A percentile compares a stretch with the other conserved stretches of the same genome.
Evolutionary conservation across 345 rosid species (phyloP).

Genomic region (Camelina laxa): DNA sequence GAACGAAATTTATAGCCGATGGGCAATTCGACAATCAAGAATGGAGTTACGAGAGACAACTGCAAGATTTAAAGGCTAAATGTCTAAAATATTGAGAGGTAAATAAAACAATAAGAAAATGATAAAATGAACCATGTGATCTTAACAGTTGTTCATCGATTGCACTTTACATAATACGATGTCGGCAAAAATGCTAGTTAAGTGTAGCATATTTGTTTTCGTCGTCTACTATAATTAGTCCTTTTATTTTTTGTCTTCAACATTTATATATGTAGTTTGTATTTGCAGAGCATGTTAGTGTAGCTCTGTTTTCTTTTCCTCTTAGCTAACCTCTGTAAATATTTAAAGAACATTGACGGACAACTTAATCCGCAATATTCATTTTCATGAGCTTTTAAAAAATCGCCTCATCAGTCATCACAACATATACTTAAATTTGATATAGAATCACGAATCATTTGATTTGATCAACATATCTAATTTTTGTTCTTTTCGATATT

Average conservation of each 20-base stretch:
- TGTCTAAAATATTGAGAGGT: conserved; percentile 3
- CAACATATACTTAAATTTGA: too few species aligned
- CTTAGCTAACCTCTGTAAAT: too few species aligned
- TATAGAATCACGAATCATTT: not conserved
- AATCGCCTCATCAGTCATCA: too few species aligned
- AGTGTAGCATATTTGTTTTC: not conserved
- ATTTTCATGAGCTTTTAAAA: too few species aligned
- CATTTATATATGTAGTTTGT: too few species aligned
- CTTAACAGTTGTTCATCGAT: conserved; percentile 15
- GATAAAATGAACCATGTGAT: conserved; percentile 40
- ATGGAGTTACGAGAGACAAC: conserved; percentile 27
- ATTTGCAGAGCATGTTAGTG: too few species aligned
- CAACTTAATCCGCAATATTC: too few species aligned
- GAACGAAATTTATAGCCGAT: not conserved
- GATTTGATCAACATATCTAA: not conserved
- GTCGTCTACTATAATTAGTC: not conserved
- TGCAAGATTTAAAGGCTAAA: conserved; percentile 32
- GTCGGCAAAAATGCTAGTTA: conserved; percentile 11
- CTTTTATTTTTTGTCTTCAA: too few species aligned
- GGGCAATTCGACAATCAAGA: conserved; percentile 23
- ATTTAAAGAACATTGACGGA: too few species aligned
- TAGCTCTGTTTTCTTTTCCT: too few species aligned
- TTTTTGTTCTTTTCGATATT: not conserved
- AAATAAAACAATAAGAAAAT: conserved; percentile 33
- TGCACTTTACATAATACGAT: conserved; percentile 6